Evolutionary conservation across 2,329 filamentous ascomycete genomes (phyloP).

Genomic region (Ambrosiella beaveri): DNA sequence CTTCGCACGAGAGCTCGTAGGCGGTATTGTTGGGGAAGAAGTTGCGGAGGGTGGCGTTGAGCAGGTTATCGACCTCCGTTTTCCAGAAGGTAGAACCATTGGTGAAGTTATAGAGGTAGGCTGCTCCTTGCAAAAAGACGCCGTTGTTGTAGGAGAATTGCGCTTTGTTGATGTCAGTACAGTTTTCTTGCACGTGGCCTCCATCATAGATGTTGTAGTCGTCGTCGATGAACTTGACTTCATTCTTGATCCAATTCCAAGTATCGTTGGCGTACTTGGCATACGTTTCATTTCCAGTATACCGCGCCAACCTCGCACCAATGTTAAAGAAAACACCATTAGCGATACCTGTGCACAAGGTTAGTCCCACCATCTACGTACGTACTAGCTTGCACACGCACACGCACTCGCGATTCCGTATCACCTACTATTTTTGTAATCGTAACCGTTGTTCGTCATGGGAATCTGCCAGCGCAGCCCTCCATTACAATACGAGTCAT

Average conservation of each 20-base stretch:
- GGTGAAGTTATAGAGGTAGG: slow-evolving; percentile 38
- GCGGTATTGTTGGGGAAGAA: slow-evolving; percentile 39
- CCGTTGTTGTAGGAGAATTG: slow-evolving; percentile 41
- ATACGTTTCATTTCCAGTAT: slow-evolving; percentile 50
- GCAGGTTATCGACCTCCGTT: slow-evolving; percentile 31
- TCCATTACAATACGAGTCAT: slow-evolving; percentile 45
- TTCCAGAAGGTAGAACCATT: slow-evolving; percentile 30
- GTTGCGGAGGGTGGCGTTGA: slow-evolving; percentile 26
- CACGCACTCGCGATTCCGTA: no score
- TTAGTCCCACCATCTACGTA: neutral
- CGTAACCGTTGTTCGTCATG: slow-evolving; percentile 54
- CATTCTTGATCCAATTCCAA: slow-evolving; percentile 36
- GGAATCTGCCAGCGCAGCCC: slow-evolving; percentile 68
- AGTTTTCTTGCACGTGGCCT: slow-evolving; percentile 31
- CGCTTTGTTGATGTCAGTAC: slow-evolving; percentile 31
- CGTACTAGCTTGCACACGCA: neutral
- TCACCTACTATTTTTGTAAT: slow-evolving; percentile 49
- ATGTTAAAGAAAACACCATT: slow-evolving; percentile 49
- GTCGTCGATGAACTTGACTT: slow-evolving; percentile 34
- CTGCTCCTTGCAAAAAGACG: slow-evolving; percentile 35
- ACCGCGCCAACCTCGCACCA: slow-evolving; percentile 51
- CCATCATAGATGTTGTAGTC: slow-evolving; percentile 45
- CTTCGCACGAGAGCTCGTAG: slow-evolving; percentile 45
- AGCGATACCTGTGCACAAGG: slow-evolving; percentile 29
- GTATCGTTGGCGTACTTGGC: slow-evolving; percentile 37